These are phyloP conservation scores for Sphagnurus paluster DNA, from an alignment of 1,284 basidiomycete species.

Conservation along the genomic window DNA sequence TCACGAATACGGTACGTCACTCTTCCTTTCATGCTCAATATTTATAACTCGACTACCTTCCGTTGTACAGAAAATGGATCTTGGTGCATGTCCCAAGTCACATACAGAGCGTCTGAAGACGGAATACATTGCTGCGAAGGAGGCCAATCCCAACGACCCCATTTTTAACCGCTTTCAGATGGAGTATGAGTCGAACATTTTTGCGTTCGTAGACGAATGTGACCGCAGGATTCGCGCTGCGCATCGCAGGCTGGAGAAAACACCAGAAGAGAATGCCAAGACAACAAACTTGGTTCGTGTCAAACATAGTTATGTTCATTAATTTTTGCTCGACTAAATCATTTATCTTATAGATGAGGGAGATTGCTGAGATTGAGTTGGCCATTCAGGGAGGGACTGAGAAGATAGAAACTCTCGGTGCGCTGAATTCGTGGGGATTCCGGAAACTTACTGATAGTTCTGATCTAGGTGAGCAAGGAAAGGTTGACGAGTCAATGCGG, in stretches of 20 bases:
- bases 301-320: background rate
- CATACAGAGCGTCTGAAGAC: constrained; percentile 95
- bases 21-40: constrained; percentile 1
- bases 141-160: constrained; percentile 74
- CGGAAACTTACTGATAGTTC: constrained; percentile 20
- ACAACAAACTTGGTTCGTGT: constrained; percentile 86
- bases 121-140: constrained; percentile 82
- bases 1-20: constrained; percentile 92
- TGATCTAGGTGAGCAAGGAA: constrained; percentile 84
- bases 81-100: constrained; percentile 96
- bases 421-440: constrained; percentile 25
- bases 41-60: constrained; percentile 5
- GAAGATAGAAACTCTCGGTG: constrained; percentile 94
- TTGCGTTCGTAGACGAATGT: constrained; percentile 96
- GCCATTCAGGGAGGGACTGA: constrained; percentile 98
- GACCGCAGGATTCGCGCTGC: constrained; percentile 94
- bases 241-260: constrained; percentile 96
- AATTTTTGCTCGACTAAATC: constrained; percentile 3
- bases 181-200: constrained; percentile 95
- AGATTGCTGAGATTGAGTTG: constrained; percentile 98
- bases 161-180: constrained; percentile 84
- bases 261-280: constrained; percentile 98
- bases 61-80: constrained; percentile 91
- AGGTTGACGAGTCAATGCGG: constrained; percentile 97
- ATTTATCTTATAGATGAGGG: constrained; percentile 77